Conservation (phyloP, 2,329 filamentous ascomycete genomes). For the Colletotrichum gigasporum region DNA sequence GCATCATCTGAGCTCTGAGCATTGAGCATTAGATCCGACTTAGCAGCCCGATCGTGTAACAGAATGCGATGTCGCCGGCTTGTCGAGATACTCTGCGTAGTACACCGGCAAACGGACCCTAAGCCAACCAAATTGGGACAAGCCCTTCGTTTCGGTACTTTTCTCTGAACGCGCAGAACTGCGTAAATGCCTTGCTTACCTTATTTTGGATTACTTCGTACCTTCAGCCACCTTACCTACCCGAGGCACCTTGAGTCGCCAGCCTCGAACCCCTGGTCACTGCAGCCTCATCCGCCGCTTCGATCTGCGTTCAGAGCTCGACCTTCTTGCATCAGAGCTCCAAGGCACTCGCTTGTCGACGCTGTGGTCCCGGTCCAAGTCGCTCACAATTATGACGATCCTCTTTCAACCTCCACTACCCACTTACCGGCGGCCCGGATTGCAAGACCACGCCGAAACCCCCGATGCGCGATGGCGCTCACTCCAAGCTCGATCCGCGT, state of each 20-base stretch:
- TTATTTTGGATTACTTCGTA: not conserved
- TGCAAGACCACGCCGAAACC: not conserved
- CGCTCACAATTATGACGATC: conserved; percentile 4
- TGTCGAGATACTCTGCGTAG: too few species aligned
- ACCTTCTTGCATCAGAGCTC: conserved; percentile 9
- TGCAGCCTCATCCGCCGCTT: not conserved
- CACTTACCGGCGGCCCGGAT: not conserved
- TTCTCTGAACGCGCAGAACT: too few species aligned
- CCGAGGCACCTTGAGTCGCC: not conserved
- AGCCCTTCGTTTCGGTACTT: too few species aligned
- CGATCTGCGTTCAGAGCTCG: conserved; percentile 15
- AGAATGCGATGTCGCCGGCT: too few species aligned
- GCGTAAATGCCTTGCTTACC: too few species aligned
- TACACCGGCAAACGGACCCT: too few species aligned
- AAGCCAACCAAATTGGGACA: too few species aligned
- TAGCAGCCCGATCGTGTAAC: not conserved
- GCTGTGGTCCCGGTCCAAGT: not conserved
- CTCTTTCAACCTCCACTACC: not conserved
- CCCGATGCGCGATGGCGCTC: conserved; percentile 5
- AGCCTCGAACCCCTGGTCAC: conserved; percentile 17
- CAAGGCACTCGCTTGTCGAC: not conserved
- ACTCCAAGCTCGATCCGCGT: conserved; percentile 17
- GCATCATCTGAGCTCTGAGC: too few species aligned
- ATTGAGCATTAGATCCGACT: not conserved
- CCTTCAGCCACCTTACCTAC: not conserved